A percentile compares a stretch with the other conserved stretches of the same genome.
These are phyloP conservation scores for Psidium friedrichsthalianum DNA, from an alignment of 345 rosid genomes.

Conservation along the genomic window DNA sequence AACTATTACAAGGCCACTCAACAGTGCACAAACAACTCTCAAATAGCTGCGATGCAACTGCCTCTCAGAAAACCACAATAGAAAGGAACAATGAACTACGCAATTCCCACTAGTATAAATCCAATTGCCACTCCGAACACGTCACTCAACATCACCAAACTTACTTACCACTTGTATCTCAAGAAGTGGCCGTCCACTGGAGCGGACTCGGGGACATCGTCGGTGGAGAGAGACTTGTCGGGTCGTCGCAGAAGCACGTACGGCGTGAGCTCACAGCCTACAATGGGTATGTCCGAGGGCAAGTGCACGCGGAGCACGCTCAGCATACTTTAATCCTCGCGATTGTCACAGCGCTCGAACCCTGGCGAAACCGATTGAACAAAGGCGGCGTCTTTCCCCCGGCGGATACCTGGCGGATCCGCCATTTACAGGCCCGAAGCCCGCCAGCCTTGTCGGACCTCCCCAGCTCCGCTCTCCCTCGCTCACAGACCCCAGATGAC, in stretches of 20 bases:
- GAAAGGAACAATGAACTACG: background rate
- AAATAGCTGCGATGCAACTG: background rate
- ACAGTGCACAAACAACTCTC: background rate
- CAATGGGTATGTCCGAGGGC: constrained; percentile 95
- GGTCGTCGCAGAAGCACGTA: constrained; percentile 76
- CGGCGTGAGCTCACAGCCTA: constrained; percentile 95
- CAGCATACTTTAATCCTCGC: constrained; percentile 67
- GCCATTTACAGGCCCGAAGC: constrained; percentile 36
- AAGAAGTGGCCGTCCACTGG: constrained; percentile 80
- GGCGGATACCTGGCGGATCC: constrained; percentile 61
- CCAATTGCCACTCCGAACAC: background rate
- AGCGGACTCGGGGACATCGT: constrained; percentile 76
- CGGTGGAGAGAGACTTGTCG: constrained; percentile 41
- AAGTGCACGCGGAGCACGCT: constrained; percentile 88
- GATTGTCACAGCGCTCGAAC: constrained; percentile 20
- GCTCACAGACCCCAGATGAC: background rate
- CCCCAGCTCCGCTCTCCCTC: constrained; percentile 7
- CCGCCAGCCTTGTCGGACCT: constrained; percentile 28
- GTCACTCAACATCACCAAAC: background rate
- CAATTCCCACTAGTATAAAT: background rate
- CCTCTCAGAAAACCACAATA: background rate
- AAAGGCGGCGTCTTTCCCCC: background rate
- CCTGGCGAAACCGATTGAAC: constrained; percentile 10
- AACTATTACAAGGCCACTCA: background rate
- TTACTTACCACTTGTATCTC: constrained; percentile 80